phyloP scores from a whole-genome alignment of 306 rosid species.

The Medicago lupulina region DNA sequence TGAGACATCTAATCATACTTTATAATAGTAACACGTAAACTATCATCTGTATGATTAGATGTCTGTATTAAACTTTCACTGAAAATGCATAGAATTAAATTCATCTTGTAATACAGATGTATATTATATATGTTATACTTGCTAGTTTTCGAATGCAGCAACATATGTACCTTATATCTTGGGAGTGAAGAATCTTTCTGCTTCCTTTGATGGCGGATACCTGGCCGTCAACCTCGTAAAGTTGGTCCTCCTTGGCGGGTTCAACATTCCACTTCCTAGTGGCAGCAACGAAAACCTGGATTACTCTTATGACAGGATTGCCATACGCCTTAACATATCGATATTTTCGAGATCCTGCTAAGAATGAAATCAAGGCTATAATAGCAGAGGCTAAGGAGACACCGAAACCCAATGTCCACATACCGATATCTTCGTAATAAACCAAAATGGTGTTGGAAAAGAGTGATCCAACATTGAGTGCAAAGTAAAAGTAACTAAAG shows the following conservation, averaged over 20 bases:
- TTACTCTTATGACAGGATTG: slow-evolving; percentile 56
- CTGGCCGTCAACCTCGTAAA: slow-evolving; percentile 57
- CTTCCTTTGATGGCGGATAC: slow-evolving; percentile 66
- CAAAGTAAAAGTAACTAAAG: slow-evolving; percentile 65
- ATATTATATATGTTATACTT: too few species aligned
- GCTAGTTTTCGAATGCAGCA: neutral
- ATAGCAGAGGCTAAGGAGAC: slow-evolving; percentile 57
- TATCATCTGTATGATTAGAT: neutral
- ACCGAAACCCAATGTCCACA: slow-evolving; percentile 59
- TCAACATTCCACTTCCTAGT: slow-evolving; percentile 49
- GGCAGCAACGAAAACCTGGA: slow-evolving; percentile 54
- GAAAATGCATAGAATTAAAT: neutral
- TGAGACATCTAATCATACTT: neutral
- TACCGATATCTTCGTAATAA: slow-evolving; percentile 56
- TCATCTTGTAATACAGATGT: neutral
- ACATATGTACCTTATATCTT: slow-evolving; percentile 39
- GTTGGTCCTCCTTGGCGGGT: slow-evolving; percentile 31
- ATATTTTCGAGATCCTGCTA: slow-evolving; percentile 44
- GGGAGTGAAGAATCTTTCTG: slow-evolving; percentile 59
- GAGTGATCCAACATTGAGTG: slow-evolving; percentile 64
- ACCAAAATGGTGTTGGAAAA: slow-evolving; percentile 67
- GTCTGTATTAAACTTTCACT: slow-evolving; percentile 1
- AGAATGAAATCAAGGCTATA: slow-evolving; percentile 47
- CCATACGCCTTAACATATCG: slow-evolving; percentile 50
- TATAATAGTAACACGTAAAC: neutral